A percentile compares a stretch with the other conserved stretches of the same genome.
Evolutionary conservation across 169 alveolate species (phyloP).

Genomic region (Plasmodium coatneyi): DNA sequence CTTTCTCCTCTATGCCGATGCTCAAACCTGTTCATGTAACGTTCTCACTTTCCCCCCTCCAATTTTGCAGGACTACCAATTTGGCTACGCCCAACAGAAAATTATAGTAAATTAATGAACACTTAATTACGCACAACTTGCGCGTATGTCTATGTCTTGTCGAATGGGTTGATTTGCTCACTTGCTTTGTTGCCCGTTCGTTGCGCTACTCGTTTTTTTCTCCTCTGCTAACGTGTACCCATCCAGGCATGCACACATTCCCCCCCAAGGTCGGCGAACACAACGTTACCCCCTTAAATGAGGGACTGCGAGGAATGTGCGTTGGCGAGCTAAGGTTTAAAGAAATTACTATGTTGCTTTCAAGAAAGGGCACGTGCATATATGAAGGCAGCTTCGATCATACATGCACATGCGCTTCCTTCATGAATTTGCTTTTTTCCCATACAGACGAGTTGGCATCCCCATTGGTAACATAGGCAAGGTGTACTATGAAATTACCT

Average conservation of each 20-base stretch:
- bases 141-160: not conserved
- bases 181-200: not conserved
- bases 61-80: slow-evolving; percentile 41
- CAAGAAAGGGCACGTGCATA: not conserved
- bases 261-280: slow-evolving; percentile 83
- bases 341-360: not conserved
- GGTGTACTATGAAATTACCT: slow-evolving; percentile 78
- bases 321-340: slow-evolving; percentile 82
- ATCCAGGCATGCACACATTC: not conserved
- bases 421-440: not conserved
- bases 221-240: not conserved
- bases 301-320: slow-evolving; percentile 82
- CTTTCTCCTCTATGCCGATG: not conserved
- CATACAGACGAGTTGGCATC: slow-evolving; percentile 81
- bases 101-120: slow-evolving; percentile 33
- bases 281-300: slow-evolving; percentile 78
- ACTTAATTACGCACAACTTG: not conserved
- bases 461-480: slow-evolving; percentile 81
- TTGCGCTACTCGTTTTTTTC: not conserved
- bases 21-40: not conserved
- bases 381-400: not conserved
- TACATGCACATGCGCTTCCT: not conserved
- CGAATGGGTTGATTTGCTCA: not conserved
- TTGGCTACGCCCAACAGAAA: slow-evolving; percentile 71
- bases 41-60: not conserved